These are phyloP conservation scores for Priceomyces castillae DNA, from an alignment of 805 yeast genomes.

Conservation along the genomic window DNA sequence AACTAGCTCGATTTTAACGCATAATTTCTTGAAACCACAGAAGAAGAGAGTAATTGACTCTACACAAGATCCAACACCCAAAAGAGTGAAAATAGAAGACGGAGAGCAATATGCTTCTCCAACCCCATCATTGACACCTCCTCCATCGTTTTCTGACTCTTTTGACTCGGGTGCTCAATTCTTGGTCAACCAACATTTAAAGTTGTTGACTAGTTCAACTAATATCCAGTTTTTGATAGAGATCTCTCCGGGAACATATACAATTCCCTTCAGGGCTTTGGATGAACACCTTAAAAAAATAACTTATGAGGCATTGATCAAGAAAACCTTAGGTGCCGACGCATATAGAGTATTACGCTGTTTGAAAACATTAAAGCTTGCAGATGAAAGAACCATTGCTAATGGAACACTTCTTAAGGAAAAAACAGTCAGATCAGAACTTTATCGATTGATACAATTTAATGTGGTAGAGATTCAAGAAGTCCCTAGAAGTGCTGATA, in stretches of 20 bases:
- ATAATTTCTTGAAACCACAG: slow-evolving; percentile 39
- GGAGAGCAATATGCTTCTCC: slow-evolving; percentile 17
- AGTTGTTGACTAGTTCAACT: slow-evolving; percentile 53
- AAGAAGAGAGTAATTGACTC: slow-evolving; percentile 18
- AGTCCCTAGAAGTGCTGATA: slow-evolving; percentile 85
- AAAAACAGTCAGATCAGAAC: slow-evolving; percentile 66
- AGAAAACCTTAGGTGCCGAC: slow-evolving; percentile 60
- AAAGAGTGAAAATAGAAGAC: slow-evolving; percentile 26
- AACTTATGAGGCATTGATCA: slow-evolving; percentile 55
- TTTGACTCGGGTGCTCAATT: slow-evolving; percentile 18
- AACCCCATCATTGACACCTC: slow-evolving; percentile 6
- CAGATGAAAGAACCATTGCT: slow-evolving; percentile 82
- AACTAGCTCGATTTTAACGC: slow-evolving; percentile 43
- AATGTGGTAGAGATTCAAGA: slow-evolving; percentile 88
- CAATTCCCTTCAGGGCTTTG: slow-evolving; percentile 60
- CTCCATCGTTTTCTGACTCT: background rate
- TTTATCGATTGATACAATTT: slow-evolving; percentile 61
- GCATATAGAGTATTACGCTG: slow-evolving; percentile 76
- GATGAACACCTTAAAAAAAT: slow-evolving; percentile 44
- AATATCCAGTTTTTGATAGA: slow-evolving; percentile 59
- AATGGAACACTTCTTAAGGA: slow-evolving; percentile 76
- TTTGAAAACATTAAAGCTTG: slow-evolving; percentile 62
- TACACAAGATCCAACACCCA: slow-evolving; percentile 14
- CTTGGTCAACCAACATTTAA: slow-evolving; percentile 62
- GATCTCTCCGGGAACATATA: slow-evolving; percentile 52